phyloP scores from a whole-genome alignment of 2,329 filamentous ascomycete genomes.

The Pezicula carpinea region DNA sequence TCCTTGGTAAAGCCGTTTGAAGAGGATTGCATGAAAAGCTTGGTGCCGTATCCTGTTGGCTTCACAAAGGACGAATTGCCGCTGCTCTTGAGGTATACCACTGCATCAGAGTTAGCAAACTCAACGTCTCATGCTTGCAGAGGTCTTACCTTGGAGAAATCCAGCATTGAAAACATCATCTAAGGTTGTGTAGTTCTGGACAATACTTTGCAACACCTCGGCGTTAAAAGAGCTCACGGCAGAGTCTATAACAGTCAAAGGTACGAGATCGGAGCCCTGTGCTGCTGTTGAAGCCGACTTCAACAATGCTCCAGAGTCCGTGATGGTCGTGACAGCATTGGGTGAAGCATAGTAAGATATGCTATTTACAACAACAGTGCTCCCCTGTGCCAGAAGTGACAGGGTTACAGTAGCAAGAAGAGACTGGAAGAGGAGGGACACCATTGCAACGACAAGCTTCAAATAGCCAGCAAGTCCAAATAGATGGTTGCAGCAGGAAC shows the following conservation, averaged over 20 bases:
- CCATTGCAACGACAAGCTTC: too few species aligned
- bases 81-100: neutral
- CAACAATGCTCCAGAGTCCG: neutral
- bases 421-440: too few species aligned
- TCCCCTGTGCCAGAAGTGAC: too few species aligned
- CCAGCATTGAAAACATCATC: constrained; percentile 7
- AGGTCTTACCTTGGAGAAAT: constrained; percentile 2
- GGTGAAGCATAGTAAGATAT: constrained; percentile 21
- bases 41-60: constrained; percentile 14
- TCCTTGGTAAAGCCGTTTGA: constrained; percentile 9
- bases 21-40: constrained; percentile 16
- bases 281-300: neutral
- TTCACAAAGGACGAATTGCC: neutral
- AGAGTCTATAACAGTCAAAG: constrained; percentile 4
- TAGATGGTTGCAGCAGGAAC: too few species aligned
- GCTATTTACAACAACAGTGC: constrained; percentile 12
- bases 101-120: neutral
- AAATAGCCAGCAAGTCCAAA: too few species aligned
- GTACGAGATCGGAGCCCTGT: neutral
- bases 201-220: neutral
- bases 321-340: neutral
- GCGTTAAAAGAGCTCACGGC: neutral
- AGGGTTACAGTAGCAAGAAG: too few species aligned
- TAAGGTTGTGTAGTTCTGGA: constrained; percentile 1
- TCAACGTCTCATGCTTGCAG: neutral